Percentiles rank a stretch among this genome's conserved stretches.
Conservation (phyloP, 108 stramenopile genomes). For the Nitzschia sp. region DNA sequence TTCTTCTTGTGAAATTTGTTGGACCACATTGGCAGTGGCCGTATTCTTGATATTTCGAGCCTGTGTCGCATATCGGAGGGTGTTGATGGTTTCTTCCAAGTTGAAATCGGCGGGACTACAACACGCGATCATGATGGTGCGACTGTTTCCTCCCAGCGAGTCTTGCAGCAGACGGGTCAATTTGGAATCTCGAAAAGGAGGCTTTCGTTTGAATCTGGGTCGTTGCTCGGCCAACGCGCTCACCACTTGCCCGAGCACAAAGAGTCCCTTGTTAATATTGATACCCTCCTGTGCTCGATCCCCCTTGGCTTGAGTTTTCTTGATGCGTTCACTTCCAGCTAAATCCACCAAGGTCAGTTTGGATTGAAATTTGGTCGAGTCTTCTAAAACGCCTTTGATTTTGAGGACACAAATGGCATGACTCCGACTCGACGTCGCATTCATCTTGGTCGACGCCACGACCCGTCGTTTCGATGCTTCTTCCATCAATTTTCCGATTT, state of each 20-base stretch:
- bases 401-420: conserved; percentile 95
- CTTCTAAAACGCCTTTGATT: conserved; percentile 45
- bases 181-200: conserved; percentile 92
- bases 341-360: conserved; percentile 98
- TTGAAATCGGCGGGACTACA: conserved; percentile 93
- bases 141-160: conserved; percentile 90
- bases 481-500: conserved; percentile 60
- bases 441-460: conserved; percentile 88
- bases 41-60: conserved; percentile 95
- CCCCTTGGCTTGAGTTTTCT: conserved; percentile 97
- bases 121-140: conserved; percentile 93
- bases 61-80: conserved; percentile 93
- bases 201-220: conserved; percentile 20
- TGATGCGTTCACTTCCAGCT: conserved; percentile 93
- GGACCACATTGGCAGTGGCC: conserved; percentile 77
- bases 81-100: conserved; percentile 92
- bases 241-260: conserved; percentile 91
- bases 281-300: conserved; percentile 90
- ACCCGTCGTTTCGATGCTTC: conserved; percentile 60
- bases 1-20: conserved; percentile 61
- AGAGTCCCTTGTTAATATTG: conserved; percentile 88
- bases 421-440: conserved; percentile 77
- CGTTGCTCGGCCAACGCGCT: conserved; percentile 79
- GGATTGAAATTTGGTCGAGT: conserved; percentile 62
- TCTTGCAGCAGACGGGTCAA: conserved; percentile 91